These are phyloP conservation scores for Phytopythium helicoides DNA, from an alignment of 352 stramenopile species.

Conservation along the genomic window DNA sequence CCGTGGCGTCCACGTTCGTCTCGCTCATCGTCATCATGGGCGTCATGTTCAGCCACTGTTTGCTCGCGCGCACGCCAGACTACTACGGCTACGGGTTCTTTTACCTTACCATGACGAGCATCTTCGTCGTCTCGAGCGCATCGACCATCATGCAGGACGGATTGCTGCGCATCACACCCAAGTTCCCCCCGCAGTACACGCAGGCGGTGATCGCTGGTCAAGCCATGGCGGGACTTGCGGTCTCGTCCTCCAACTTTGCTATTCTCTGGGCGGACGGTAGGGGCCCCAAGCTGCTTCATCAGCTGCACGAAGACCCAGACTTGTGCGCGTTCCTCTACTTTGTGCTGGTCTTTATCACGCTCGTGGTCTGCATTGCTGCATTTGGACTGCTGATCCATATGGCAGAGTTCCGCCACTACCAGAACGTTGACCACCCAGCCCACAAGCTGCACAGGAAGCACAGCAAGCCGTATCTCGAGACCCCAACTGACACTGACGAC, in stretches of 20 bases:
- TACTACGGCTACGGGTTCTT: conserved; percentile 68
- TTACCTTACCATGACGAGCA: conserved; percentile 69
- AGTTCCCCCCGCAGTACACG: conserved; percentile 73
- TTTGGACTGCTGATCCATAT: conserved; percentile 62
- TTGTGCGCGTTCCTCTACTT: conserved; percentile 81
- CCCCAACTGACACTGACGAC: conserved; percentile 38
- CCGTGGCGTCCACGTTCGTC: conserved; percentile 61
- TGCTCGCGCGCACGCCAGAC: conserved; percentile 71
- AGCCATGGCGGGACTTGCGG: conserved; percentile 64
- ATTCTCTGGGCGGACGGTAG: conserved; percentile 39
- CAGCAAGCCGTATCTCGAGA: conserved; percentile 21
- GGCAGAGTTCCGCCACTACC: conserved; percentile 67
- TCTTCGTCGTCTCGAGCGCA: conserved; percentile 61
- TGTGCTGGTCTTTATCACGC: conserved; percentile 63
- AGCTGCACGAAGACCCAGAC: conserved; percentile 37
- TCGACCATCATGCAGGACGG: conserved; percentile 82
- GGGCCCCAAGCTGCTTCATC: conserved; percentile 11
- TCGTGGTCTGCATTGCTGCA: conserved; percentile 48
- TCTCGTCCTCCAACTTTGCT: conserved; percentile 71
- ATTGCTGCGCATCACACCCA: conserved; percentile 69
- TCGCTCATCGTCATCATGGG: conserved; percentile 63
- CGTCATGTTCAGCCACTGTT: conserved; percentile 68
- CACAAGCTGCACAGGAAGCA: conserved; percentile 10
- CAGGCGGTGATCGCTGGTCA: conserved; percentile 78
- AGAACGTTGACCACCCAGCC: conserved; percentile 38